Evolutionary conservation across 345 rosid species (phyloP).

Genomic region (Camelina neglecta): DNA sequence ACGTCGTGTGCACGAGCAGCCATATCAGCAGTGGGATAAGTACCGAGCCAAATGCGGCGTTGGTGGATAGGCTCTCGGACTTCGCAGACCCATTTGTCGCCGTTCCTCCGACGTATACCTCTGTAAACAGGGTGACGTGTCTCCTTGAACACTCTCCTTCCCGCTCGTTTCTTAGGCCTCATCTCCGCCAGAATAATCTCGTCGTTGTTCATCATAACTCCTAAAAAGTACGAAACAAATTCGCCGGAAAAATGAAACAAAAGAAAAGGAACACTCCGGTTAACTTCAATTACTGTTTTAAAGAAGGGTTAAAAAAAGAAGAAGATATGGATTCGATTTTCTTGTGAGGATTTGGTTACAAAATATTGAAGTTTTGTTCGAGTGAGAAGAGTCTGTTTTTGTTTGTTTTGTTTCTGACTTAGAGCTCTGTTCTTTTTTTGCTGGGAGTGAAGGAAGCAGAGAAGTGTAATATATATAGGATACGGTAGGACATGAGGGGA

Average conservation of each 20-base stretch:
- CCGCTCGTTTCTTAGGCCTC: constrained; percentile 72
- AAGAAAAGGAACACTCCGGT: neutral
- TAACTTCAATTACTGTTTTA: neutral
- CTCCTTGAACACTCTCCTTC: constrained; percentile 65
- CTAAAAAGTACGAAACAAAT: neutral
- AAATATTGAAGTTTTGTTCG: too few species aligned
- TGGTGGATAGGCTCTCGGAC: constrained; percentile 62
- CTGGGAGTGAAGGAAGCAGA: too few species aligned
- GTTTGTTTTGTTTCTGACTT: too few species aligned
- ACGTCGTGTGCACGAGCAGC: constrained; percentile 88
- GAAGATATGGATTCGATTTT: neutral
- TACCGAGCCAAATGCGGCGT: constrained; percentile 77
- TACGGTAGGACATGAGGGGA: too few species aligned
- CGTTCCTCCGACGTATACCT: constrained; percentile 65
- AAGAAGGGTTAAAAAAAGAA: too few species aligned
- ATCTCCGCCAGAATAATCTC: constrained; percentile 51
- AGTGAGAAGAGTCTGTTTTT: too few species aligned
- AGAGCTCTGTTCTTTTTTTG: too few species aligned
- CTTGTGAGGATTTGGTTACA: neutral
- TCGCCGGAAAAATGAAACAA: neutral
- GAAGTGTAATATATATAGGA: too few species aligned
- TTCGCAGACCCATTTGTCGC: constrained; percentile 77
- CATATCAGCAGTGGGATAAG: constrained; percentile 77
- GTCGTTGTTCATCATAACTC: constrained; percentile 45
- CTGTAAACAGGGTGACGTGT: constrained; percentile 79